Base-by-base conservation (phyloP, 306 rosid genomes). In the Trifolium dubium region DNA sequence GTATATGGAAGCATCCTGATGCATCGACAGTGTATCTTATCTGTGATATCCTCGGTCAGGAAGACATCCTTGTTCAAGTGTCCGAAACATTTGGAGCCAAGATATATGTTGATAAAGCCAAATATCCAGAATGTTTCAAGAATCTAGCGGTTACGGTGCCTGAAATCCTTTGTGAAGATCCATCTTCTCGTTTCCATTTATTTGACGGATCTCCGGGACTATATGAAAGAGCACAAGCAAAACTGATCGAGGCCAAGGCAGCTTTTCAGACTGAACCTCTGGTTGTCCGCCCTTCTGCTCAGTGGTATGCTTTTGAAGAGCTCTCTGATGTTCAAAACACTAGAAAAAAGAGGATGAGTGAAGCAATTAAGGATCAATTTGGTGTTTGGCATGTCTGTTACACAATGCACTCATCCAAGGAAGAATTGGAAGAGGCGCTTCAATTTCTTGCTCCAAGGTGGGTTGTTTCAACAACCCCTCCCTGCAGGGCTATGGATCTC, bases 371-470 rank as follows among this genome's bases (percentile, higher is more conserved):
- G 77, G 98, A 90, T 78, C 88, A 78, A 17, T 84, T 83, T 84
- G 94, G 98, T 32, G 89, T 92, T 76, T 90, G 98, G 94, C 96
- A 90, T 81, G 90, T 90, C 29, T 92, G 96, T 80, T 92, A 85
- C 70, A 79, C 96, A 5, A 88, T 87, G 80, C 96, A 92, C 88
- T 90, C 96, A 10, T 89, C 93, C 35, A 85, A 78, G 84, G 92
- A 85, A 61, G 98, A 92, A 84, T 83, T 92, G 69, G 98, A 92
- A 81, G 84, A 92, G 89, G 92, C 92, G 12, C 88, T 92, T 62
- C 87, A 83, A 73, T 88, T 88, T 87, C 91, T 92, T 65, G 75
- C 86, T 54, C 96, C 98, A 61, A 86, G 85, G 78, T 92, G 96
- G 98, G 92, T 90, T 74, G 88, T 92, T 85, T 92, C 98, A 66